Conservation (phyloP, 139 green algal species). For the Diplosphaera chodatii region DNA sequence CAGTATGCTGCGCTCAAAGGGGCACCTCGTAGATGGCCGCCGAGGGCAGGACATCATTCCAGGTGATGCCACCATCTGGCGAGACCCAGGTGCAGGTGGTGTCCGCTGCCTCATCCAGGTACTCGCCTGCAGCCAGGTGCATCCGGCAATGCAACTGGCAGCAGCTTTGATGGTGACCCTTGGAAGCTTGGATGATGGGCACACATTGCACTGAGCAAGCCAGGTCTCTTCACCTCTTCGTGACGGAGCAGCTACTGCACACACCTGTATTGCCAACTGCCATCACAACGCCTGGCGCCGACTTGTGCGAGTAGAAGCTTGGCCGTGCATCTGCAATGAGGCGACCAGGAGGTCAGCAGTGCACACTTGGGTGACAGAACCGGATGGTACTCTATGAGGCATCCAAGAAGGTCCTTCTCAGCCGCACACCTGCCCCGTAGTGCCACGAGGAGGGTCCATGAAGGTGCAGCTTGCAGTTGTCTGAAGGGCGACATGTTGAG, state of each 20-base stretch:
- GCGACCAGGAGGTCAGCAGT: no score
- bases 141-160: no score
- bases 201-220: no score
- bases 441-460: slow-evolving; percentile 71
- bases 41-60: slow-evolving; percentile 75
- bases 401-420: no score
- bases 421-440: slow-evolving; percentile 20
- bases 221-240: no score
- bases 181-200: no score
- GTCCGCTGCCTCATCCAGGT: slow-evolving; percentile 25
- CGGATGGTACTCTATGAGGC: no score
- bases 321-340: slow-evolving; percentile 29
- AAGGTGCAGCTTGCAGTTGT: slow-evolving; percentile 70
- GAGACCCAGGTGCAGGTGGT: slow-evolving; percentile 78
- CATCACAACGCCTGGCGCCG: slow-evolving; percentile 82
- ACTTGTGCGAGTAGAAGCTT: slow-evolving; percentile 77
- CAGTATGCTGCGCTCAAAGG: no score
- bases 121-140: background rate
- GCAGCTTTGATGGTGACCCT: background rate
- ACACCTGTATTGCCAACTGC: slow-evolving; percentile 72
- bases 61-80: slow-evolving; percentile 79
- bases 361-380: no score
- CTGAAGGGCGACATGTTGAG: background rate
- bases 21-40: slow-evolving; percentile 62
- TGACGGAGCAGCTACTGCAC: no score